A percentile compares a stretch with the other conserved stretches of the same genome.
Evolutionary conservation across 2,329 filamentous ascomycete genomes (phyloP).

Genomic region (Cryoendolithus antarcticus): DNA sequence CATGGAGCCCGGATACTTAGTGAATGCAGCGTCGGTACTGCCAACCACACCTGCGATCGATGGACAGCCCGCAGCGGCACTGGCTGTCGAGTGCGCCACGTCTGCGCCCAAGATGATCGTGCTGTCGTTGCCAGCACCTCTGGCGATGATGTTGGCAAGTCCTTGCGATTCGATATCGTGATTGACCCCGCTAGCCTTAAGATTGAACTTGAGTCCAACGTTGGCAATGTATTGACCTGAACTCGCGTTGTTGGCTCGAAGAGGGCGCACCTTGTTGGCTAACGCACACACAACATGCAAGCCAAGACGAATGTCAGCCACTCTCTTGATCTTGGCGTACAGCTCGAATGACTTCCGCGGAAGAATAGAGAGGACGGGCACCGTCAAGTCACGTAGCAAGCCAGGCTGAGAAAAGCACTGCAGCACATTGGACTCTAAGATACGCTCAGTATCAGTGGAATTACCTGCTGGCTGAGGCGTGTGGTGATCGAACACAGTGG

Average conservation of each 20-base stretch:
- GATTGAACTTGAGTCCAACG: conserved; percentile 11
- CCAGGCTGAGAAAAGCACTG: too few species aligned
- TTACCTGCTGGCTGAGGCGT: too few species aligned
- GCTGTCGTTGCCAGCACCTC: not conserved
- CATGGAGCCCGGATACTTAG: conserved; percentile 25
- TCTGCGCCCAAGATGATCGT: conserved; percentile 31
- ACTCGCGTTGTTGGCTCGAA: conserved; percentile 2
- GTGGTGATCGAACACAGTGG: too few species aligned
- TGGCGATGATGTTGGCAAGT: not conserved
- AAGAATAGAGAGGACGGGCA: conserved; percentile 3
- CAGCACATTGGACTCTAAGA: too few species aligned
- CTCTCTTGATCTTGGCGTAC: conserved; percentile 10
- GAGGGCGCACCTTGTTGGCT: conserved; percentile 6
- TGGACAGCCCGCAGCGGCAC: conserved; percentile 21
- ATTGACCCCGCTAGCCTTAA: conserved; percentile 6
- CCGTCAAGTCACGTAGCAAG: too few species aligned
- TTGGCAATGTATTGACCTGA: conserved; percentile 7
- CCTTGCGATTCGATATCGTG: conserved; percentile 1
- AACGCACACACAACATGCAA: conserved; percentile 1
- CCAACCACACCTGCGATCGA: conserved; percentile 32
- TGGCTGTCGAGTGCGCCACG: conserved; percentile 27
- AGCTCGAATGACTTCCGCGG: not conserved
- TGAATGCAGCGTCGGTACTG: conserved; percentile 21
- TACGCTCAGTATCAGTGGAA: too few species aligned
- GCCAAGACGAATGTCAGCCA: conserved; percentile 8